A percentile compares a stretch with the other conserved stretches of the same genome.
Evolutionary conservation across 2,329 filamentous ascomycete genomes (phyloP).

Genomic region (Aspergillus sclerotialis): DNA sequence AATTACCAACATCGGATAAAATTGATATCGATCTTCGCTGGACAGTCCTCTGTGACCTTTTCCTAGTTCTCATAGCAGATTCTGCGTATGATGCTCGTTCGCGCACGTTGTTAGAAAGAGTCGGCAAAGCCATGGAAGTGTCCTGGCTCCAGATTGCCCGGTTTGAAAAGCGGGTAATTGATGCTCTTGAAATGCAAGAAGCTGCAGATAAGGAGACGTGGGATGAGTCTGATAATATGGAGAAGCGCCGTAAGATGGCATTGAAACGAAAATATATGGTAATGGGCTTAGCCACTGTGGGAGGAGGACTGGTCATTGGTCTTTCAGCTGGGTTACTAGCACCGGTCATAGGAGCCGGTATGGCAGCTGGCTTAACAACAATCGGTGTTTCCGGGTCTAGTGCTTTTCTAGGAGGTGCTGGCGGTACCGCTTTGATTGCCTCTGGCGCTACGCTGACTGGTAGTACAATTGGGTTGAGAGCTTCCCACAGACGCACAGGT

Average conservation of each 20-base stretch:
- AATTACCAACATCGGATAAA: constrained; percentile 72
- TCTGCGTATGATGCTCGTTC: constrained; percentile 88
- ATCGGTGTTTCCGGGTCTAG: constrained; percentile 87
- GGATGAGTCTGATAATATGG: constrained; percentile 95
- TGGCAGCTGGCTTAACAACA: constrained; percentile 90
- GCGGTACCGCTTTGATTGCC: constrained; percentile 89
- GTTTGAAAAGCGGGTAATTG: constrained; percentile 95
- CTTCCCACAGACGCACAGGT: constrained; percentile 80
- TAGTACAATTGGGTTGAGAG: constrained; percentile 75
- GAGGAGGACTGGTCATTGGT: constrained; percentile 89
- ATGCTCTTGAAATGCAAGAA: constrained; percentile 96
- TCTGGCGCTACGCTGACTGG: constrained; percentile 81
- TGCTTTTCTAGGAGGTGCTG: constrained; percentile 82
- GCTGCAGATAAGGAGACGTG: constrained; percentile 90
- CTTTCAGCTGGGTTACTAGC: constrained; percentile 86
- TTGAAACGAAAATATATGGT: constrained; percentile 80
- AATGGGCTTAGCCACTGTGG: constrained; percentile 95
- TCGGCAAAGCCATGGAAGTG: constrained; percentile 73
- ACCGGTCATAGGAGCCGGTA: constrained; percentile 85
- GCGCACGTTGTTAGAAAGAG: constrained; percentile 71
- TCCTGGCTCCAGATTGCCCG: constrained; percentile 89
- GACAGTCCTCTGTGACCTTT: constrained; percentile 94
- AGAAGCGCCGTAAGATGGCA: constrained; percentile 71
- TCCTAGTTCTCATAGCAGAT: constrained; percentile 93
- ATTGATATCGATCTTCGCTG: constrained; percentile 94